phyloP scores from a whole-genome alignment of 805 yeast species.

The Saturnispora galanensis region DNA sequence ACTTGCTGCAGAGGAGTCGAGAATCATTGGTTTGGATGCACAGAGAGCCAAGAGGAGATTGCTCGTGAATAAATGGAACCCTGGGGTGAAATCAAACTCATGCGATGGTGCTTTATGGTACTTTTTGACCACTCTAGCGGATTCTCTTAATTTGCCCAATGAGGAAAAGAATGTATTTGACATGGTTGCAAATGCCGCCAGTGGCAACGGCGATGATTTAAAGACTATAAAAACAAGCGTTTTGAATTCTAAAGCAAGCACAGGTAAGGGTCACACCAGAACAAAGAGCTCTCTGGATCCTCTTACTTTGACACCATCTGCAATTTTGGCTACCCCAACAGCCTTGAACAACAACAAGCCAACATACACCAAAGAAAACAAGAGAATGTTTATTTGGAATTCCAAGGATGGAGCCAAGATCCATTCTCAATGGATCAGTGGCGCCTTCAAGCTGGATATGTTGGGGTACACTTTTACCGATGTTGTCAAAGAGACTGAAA shows the following conservation, averaged over 20 bases:
- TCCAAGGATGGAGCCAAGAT: conserved; percentile 4
- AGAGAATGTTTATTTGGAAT: neutral
- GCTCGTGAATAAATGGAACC: conserved; percentile 16
- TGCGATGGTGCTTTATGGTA: conserved; percentile 35
- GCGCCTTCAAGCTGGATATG: conserved; percentile 34
- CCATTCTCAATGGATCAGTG: conserved; percentile 29
- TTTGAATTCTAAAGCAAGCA: neutral
- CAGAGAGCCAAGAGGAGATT: conserved; percentile 38
- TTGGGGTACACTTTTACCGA: conserved; percentile 24
- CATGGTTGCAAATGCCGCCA: conserved; percentile 12
- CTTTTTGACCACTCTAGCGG: conserved; percentile 42
- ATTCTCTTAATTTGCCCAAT: conserved; percentile 37
- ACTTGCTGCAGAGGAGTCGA: conserved; percentile 22
- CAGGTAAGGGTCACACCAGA: neutral
- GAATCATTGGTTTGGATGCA: conserved; percentile 26
- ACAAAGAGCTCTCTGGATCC: neutral
- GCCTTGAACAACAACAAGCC: conserved; percentile 23
- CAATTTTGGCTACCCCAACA: conserved; percentile 30
- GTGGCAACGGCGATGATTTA: no score
- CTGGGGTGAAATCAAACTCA: neutral
- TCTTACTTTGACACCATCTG: conserved; percentile 28
- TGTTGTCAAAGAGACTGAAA: conserved; percentile 9
- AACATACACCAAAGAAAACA: conserved; percentile 2
- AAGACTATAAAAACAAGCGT: conserved; percentile 7
- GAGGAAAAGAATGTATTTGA: conserved; percentile 22